Base-by-base conservation (phyloP, 2,329 filamentous ascomycete species). In the Stemphylium lycopersici region DNA sequence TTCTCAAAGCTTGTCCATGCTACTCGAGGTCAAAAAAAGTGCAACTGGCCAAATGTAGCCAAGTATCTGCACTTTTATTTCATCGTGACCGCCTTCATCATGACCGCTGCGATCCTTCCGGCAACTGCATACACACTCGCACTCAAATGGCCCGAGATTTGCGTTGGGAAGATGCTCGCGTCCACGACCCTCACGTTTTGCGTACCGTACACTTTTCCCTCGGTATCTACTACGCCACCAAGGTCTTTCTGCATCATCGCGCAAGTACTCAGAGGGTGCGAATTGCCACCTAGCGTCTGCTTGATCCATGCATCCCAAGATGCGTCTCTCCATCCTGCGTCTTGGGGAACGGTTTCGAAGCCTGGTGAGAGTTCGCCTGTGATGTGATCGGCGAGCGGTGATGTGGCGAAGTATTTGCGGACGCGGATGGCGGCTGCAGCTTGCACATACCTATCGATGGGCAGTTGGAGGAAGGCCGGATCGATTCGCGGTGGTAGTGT, bases 391-490 rank as follows among this genome's bases (percentile, higher is more conserved):
- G 65, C 58, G 0, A 74, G 61, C 7, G 71, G 71, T 1, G 62
- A 20, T 0, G 69, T 72, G 2, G 58, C 48, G 40, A 70, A 69
- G 11, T 73, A 62, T 22, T 71, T 55, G 6, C 74, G 70, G 3
- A 71, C 58, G 18, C 66, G 71, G 44, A 72, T 63, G 18, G 73
- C 72, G 3, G 65, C 64, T 2, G 67, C 71, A 2, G 72, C 64
- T 55, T 77, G 75, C 6, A 76, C 60, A 5, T 60, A 54, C 2
- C 65, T 54, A 48, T 80, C 77, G 29, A 75, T 73, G 2, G 74
- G 70, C 8, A 79, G 67, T 45, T 74, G 70, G 59, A 79, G 75
- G 60, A 77, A 79, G 44, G 75, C 75, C 2, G 78, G 77, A 50
- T 80, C 66, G 59, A 81, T 76, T 13, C 36, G 45, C 0, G 80